Evolutionary conservation across 108 stramenopile species (phyloP), one percentile per base, ranked within the genome.

Genomic region (Fistulifera pelliculosa): DNA sequence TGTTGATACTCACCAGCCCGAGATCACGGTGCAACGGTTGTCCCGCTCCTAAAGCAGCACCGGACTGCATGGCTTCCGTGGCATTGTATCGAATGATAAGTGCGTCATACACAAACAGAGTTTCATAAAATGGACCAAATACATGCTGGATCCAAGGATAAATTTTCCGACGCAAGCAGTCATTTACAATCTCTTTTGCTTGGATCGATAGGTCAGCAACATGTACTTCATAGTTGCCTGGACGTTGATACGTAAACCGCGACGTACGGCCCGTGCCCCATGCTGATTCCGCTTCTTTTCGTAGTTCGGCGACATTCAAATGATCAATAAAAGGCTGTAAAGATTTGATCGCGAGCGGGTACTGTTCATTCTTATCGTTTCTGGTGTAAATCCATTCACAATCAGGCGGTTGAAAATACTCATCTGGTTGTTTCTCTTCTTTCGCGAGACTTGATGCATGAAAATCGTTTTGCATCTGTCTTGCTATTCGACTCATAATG

Each of bases 11-110:
- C 1, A 81, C 70, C 16, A 79, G 60, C 50, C 83, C 79, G 61
- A 80, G 52, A 64, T 85, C 83, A 8, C 83, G 65, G 66, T 85
- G 83, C 10, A 85, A 56, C 16, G 83, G 83, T 47, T 85, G 83
- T 4, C 79, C 78, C 2, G 82, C 82, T 47, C 77, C 73, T 16
- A 48, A 19, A 13, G 41, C 31, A 13, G 16, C 47, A 12, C 12
- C 47, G 15, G 16, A 21, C 18, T 18, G 24, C 38, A 39, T 40
- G 26, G 82, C 75, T 43, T 70, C 65, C 3, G 74, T 76, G 21
- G 77, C 74, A 69, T 85, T 79, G 52, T 85, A 85, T 39, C 79
- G 77, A 41, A 85, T 85, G 23, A 77, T 57, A 12, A 85, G 50
- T 7, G 83, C 61, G 66, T 85, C 83, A 48, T 84, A 80, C 4